A percentile compares a stretch with the other conserved stretches of the same genome.
Conservation (phyloP, 148 eudicot species). For the Talinum fruticosum region DNA sequence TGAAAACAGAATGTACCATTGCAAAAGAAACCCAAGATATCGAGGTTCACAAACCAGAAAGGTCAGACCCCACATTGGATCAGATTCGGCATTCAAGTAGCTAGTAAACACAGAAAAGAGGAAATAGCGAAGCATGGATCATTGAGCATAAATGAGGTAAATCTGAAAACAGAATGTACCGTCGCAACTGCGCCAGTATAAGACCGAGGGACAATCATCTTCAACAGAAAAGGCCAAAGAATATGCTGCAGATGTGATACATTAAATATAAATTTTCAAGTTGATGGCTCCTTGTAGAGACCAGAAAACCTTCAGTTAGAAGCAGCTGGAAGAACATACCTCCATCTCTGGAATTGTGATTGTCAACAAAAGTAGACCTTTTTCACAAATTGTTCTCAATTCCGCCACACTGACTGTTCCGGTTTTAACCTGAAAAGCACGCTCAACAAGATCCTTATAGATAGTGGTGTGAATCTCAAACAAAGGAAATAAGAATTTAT, state of each 20-base stretch:
- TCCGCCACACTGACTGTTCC: slow-evolving; percentile 56
- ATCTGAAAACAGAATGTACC: slow-evolving; percentile 30
- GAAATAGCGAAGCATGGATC: background rate
- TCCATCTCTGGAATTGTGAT: slow-evolving; percentile 98
- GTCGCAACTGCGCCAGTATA: slow-evolving; percentile 90
- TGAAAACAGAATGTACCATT: slow-evolving; percentile 43
- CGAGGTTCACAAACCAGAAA: background rate
- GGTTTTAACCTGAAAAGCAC: slow-evolving; percentile 50
- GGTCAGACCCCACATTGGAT: background rate
- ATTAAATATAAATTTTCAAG: background rate
- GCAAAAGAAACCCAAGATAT: slow-evolving; percentile 34
- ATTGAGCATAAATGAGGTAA: background rate
- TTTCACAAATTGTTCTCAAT: slow-evolving; percentile 73
- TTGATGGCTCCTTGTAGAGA: background rate
- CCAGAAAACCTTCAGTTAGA: background rate
- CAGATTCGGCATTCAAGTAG: background rate
- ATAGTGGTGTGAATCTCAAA: no score
- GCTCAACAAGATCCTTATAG: slow-evolving; percentile 12
- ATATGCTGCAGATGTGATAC: slow-evolving; percentile 60
- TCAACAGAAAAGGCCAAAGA: slow-evolving; percentile 94
- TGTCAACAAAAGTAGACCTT: slow-evolving; percentile 87
- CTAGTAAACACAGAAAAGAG: background rate
- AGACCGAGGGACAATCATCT: slow-evolving; percentile 81
- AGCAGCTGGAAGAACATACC: slow-evolving; percentile 37
- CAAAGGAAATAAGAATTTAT: no score